phyloP scores from a whole-genome alignment of 202 grass and related monocot species.

The Cymbopogon flexuosus region DNA sequence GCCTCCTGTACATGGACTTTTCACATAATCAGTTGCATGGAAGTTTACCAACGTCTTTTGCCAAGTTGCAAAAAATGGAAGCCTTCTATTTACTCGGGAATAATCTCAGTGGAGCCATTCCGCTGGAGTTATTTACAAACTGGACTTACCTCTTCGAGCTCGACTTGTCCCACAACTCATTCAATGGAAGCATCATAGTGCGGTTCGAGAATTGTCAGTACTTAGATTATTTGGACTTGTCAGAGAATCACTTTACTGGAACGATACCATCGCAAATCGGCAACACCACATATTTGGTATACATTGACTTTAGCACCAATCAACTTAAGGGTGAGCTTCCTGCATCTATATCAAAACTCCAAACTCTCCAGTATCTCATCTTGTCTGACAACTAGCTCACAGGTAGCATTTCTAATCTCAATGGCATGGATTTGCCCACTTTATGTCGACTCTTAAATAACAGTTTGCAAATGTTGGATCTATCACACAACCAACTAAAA shows the following conservation, averaged over 20 bases:
- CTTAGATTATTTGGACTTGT: no score
- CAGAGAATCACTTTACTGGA: no score
- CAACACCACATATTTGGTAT: no score
- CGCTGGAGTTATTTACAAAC: not conserved
- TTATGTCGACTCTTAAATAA: not conserved
- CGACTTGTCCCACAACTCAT: not conserved
- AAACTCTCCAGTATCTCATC: no score
- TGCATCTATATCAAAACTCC: no score
- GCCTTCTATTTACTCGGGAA: not conserved
- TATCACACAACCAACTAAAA: constrained; percentile 30
- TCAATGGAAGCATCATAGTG: not conserved
- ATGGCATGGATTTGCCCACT: not conserved
- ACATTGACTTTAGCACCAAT: no score
- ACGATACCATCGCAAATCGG: no score
- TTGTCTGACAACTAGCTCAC: constrained; percentile 40
- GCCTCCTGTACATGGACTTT: no score
- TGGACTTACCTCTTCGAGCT: accelerated
- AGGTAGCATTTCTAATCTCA: constrained; percentile 14
- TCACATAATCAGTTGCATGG: not conserved
- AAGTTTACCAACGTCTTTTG: not conserved
- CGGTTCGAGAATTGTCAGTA: no score
- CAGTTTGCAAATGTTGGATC: constrained; percentile 1
- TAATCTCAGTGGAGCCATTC: not conserved
- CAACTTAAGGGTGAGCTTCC: no score
- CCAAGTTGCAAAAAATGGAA: not conserved